Evolutionary conservation across 345 rosid species (phyloP).

Genomic region (Rhodamnia rubescens): DNA sequence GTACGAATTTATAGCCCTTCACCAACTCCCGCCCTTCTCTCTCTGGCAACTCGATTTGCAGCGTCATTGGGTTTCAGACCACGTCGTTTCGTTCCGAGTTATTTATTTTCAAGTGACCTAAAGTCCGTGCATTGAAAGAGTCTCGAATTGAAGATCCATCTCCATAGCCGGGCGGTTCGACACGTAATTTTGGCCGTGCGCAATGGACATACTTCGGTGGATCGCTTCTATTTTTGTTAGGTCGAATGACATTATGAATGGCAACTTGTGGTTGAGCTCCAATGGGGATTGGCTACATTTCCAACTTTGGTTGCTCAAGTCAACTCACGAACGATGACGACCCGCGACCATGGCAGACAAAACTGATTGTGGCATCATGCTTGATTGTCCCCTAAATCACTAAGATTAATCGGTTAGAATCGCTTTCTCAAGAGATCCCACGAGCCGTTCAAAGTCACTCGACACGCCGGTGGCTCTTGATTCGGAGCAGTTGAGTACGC

Average conservation of each 20-base stretch:
- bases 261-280: too few species aligned
- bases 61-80: too few species aligned
- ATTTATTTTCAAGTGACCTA: neutral
- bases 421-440: too few species aligned
- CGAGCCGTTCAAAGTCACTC: neutral
- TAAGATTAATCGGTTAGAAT: too few species aligned
- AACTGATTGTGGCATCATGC: neutral
- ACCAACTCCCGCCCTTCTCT: too few species aligned
- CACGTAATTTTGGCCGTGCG: too few species aligned
- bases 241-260: neutral
- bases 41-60: too few species aligned
- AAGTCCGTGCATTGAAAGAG: neutral
- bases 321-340: neutral
- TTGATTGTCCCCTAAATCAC: neutral
- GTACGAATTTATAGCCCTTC: too few species aligned
- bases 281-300: too few species aligned
- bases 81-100: too few species aligned
- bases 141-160: neutral
- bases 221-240: neutral
- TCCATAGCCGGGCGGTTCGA: too few species aligned
- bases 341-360: neutral
- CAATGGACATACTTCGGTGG: too few species aligned
- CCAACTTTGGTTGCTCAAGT: neutral
- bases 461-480: neutral
- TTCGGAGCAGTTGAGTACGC: neutral